phyloP scores from a whole-genome alignment of 2,329 filamentous ascomycete species.

The Penicillium sp. region DNA sequence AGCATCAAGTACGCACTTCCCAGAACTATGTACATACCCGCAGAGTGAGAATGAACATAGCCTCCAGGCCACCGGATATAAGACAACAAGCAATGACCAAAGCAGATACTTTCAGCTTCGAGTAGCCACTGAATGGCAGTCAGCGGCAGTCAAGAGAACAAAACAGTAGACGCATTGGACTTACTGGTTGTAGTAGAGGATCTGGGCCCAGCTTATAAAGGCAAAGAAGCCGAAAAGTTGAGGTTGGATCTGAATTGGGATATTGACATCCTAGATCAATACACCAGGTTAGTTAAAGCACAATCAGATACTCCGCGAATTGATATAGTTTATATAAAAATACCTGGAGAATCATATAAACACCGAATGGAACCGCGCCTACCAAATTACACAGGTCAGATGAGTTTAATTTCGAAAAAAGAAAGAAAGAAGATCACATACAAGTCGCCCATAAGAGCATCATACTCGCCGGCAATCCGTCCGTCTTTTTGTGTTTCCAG shows the following conservation, averaged over 20 bases:
- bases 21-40: constrained; percentile 34
- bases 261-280: constrained; percentile 47
- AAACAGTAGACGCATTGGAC: constrained; percentile 9
- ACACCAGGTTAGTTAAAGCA: not conserved
- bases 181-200: constrained; percentile 50
- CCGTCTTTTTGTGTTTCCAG: constrained; percentile 58
- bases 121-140: constrained; percentile 23
- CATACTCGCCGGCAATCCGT: constrained; percentile 58
- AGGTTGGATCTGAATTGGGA: constrained; percentile 53
- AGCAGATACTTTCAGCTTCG: constrained; percentile 45
- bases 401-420: constrained; percentile 25
- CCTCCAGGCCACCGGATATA: constrained; percentile 52
- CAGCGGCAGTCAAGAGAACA: not conserved
- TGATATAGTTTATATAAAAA: not conserved
- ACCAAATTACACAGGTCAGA: not conserved
- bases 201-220: constrained; percentile 51
- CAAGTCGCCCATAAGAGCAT: constrained; percentile 62
- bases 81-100: constrained; percentile 39
- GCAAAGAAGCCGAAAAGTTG: constrained; percentile 51
- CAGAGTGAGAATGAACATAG: constrained; percentile 55
- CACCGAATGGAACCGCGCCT: constrained; percentile 48
- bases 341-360: constrained; percentile 51
- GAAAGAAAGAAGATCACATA: constrained; percentile 18
- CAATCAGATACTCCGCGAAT: not conserved
- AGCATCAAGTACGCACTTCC: not conserved